These are phyloP conservation scores for Acanthamoeba sp. DNA, from an alignment of 208 protist species.

Conservation along the genomic window DNA sequence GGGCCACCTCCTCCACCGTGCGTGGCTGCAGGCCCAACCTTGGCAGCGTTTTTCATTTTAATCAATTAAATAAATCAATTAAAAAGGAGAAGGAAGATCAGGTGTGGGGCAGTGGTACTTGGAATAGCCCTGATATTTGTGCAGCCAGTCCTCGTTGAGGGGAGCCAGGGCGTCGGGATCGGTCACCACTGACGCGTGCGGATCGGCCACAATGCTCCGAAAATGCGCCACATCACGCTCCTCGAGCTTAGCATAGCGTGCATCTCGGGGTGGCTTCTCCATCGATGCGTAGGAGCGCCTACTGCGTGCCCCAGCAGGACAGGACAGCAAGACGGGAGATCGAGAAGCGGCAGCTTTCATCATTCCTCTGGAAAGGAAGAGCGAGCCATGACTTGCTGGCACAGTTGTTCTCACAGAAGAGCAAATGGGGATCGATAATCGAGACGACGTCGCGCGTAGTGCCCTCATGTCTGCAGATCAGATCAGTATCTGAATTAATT, in stretches of 20 bases:
- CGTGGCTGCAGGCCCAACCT: constrained; percentile 44
- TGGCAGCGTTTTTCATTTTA: neutral
- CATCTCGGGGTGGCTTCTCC: neutral
- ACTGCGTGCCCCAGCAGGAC: too few relatives aligned
- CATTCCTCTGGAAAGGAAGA: too few relatives aligned
- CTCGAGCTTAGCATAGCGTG: constrained; percentile 29
- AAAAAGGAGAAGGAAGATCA: neutral
- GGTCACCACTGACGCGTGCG: constrained; percentile 27
- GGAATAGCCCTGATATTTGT: constrained; percentile 32
- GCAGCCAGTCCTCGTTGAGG: constrained; percentile 73
- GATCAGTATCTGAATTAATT: too few relatives aligned
- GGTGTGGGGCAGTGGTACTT: neutral
- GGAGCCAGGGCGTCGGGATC: constrained; percentile 50
- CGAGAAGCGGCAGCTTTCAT: too few relatives aligned
- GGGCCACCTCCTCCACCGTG: constrained; percentile 33
- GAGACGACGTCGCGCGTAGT: too few relatives aligned
- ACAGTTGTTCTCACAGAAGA: too few relatives aligned
- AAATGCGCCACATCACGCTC: constrained; percentile 52
- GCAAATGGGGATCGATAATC: too few relatives aligned
- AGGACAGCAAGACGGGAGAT: too few relatives aligned
- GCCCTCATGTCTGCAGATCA: too few relatives aligned
- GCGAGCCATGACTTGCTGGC: too few relatives aligned
- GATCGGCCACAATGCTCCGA: constrained; percentile 6
- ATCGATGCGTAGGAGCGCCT: neutral
- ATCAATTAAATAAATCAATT: neutral